phyloP scores from a whole-genome alignment of 768 basidiomycete species.

The Hortiboletus campestris region DNA sequence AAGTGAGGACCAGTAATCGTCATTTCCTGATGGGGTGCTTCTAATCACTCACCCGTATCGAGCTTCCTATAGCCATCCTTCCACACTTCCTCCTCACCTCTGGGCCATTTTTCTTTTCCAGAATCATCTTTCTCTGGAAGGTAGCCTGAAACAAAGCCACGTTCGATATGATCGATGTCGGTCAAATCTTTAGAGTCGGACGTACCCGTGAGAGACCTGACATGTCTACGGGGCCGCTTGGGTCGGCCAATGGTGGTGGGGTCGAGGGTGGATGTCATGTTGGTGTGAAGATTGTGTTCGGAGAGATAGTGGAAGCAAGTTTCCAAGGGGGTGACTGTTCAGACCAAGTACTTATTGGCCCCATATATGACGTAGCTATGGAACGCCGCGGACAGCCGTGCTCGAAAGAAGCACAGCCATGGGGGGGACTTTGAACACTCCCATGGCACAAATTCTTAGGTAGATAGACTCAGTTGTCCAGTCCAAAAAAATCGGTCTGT shows the following conservation, averaged over 20 bases:
- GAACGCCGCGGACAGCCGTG: neutral
- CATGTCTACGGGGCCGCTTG: slow-evolving; percentile 57
- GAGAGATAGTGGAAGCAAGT: neutral
- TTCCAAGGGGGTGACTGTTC: neutral
- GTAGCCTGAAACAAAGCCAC: slow-evolving; percentile 55
- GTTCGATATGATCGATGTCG: neutral
- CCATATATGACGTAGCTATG: neutral
- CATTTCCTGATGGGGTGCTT: neutral
- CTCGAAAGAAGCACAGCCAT: too few species aligned
- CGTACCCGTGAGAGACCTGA: slow-evolving; percentile 64
- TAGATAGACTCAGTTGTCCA: too few species aligned
- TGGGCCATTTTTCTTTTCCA: slow-evolving; percentile 85
- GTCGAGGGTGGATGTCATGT: slow-evolving; percentile 68
- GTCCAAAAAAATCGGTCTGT: too few species aligned
- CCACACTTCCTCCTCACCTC: slow-evolving; percentile 75
- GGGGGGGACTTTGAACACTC: too few species aligned
- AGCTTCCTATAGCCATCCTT: slow-evolving; percentile 57
- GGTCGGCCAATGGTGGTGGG: slow-evolving; percentile 60
- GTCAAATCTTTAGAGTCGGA: neutral
- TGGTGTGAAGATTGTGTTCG: neutral
- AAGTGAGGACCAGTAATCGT: slow-evolving; percentile 1
- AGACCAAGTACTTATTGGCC: neutral
- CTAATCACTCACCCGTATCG: slow-evolving; percentile 46
- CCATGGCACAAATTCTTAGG: too few species aligned
- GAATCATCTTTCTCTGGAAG: slow-evolving; percentile 71